Base-by-base conservation (phyloP, 208 protist species). In the Trypanosoma boissoni region DNA sequence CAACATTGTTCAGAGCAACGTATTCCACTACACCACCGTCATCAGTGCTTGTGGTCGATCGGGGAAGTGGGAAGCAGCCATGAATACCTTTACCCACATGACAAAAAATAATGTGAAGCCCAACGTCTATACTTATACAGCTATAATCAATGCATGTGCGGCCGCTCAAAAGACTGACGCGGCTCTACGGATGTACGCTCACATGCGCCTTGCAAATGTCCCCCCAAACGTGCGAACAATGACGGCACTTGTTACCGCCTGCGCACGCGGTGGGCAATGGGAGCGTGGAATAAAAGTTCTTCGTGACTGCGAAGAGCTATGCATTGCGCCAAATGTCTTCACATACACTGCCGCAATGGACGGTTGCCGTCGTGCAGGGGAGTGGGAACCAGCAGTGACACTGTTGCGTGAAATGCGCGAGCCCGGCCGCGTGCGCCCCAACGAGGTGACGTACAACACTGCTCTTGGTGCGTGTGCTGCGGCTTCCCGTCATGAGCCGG, bases 301-400 rank as follows among this genome's bases (percentile, higher is more conserved):
- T 3, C 58, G 86, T 12, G 77, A 91, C 44, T 86, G 76, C 10
- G 88, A 90, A 41, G 83, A 92, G 46, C 58, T 95, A 46, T 61
- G 76, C 27, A 74, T 92, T 20, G 85, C 88, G 5, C 88, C 88
- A 16, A 95, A 92, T 59, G 88, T 92, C 23, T 65, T 85, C 44
- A 95, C 85, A 12, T 95, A 92, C 77, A 95, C 88, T 7, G 80
- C 88, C n/a, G 85, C 78, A 10, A 92, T 95, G 70, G 85, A 95
- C 36, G 88, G 81, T 10, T 95, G 88, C 55, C 72, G 83, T 8
- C 76, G 85, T 29, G 88, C 85, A 7, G 76, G 72, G 5, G 78
- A 80, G 27, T 92, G 80, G 51, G 52, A 76, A 16, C 80, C 88
- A 0, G 85, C 85, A 6, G 46, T 91, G 14, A 58, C 65, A 7